A percentile compares a stretch with the other conserved stretches of the same genome.
phyloP scores from a whole-genome alignment of 306 rosid species.

The Castanospermum australe region DNA sequence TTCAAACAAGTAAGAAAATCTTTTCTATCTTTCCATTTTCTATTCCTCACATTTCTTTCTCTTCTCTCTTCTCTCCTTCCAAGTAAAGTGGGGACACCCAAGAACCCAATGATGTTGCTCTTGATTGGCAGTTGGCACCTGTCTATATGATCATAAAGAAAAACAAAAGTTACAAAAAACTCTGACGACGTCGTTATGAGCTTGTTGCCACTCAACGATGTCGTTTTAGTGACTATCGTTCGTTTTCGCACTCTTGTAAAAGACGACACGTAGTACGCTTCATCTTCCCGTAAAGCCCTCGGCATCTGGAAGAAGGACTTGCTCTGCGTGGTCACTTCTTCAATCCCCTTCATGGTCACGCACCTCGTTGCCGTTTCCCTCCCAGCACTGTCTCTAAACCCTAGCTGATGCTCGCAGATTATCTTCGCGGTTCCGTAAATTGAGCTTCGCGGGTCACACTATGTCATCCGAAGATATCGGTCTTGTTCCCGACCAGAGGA shows the following conservation, averaged over 20 bases:
- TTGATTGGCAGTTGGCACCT: too few relatives aligned
- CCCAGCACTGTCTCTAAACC: constrained; percentile 9
- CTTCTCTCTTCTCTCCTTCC: too few relatives aligned
- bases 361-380: constrained; percentile 17
- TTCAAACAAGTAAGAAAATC: too few relatives aligned
- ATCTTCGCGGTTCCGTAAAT: constrained; percentile 26
- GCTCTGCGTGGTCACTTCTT: background rate
- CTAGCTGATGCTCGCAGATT: background rate
- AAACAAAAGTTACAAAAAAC: too few relatives aligned
- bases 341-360: background rate
- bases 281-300: constrained; percentile 15
- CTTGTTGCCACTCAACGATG: background rate
- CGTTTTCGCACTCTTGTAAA: background rate
- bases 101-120: too few relatives aligned
- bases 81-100: too few relatives aligned
- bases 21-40: too few relatives aligned
- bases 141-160: too few relatives aligned
- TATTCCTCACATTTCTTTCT: too few relatives aligned
- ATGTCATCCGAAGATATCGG: constrained; percentile 81
- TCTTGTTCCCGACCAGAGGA: constrained; percentile 51
- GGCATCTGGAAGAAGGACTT: background rate
- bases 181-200: background rate
- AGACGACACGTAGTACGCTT: constrained; percentile 24
- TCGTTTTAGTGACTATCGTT: background rate
- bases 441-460: background rate